Conservation (phyloP, 2,329 filamentous ascomycete species). For the Didymella sp. region DNA sequence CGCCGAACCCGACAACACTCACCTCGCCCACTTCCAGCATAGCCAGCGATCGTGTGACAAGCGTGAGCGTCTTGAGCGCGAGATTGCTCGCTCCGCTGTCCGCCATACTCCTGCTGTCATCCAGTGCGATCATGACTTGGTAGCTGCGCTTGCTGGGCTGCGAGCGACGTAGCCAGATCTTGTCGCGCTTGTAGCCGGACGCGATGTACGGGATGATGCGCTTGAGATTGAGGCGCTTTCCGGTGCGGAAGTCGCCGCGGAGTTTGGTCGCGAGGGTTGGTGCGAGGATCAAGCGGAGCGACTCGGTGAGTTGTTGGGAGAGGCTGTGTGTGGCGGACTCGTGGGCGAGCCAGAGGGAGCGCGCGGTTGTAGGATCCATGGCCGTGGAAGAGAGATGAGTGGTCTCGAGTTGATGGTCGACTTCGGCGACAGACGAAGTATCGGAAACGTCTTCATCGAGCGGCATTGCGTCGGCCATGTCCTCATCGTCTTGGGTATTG, state of each 20-base stretch:
- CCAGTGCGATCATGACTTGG: slow-evolving; percentile 96
- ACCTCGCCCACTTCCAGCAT: slow-evolving; percentile 96
- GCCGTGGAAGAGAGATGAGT: slow-evolving; percentile 66
- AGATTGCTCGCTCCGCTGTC: slow-evolving; percentile 78
- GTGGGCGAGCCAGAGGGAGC: slow-evolving; percentile 83
- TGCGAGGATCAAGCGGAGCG: slow-evolving; percentile 92
- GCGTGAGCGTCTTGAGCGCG: slow-evolving; percentile 91
- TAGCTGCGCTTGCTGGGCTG: slow-evolving; percentile 93
- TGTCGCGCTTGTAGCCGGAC: slow-evolving; percentile 97
- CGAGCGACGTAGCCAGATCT: slow-evolving; percentile 98
- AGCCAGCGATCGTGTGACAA: slow-evolving; percentile 83
- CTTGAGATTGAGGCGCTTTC: slow-evolving; percentile 98
- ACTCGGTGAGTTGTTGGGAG: slow-evolving; percentile 88
- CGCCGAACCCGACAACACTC: slow-evolving; percentile 89
- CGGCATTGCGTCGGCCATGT: slow-evolving; percentile 47
- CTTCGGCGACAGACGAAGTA: slow-evolving; percentile 50
- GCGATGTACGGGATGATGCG: slow-evolving; percentile 99
- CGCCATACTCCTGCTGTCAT: slow-evolving; percentile 94
- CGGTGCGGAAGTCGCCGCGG: slow-evolving; percentile 93
- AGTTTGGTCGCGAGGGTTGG: slow-evolving; percentile 96
- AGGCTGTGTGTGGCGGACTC: slow-evolving; percentile 84
- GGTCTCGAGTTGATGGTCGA: slow-evolving; percentile 69
- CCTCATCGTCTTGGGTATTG: slow-evolving; percentile 43
- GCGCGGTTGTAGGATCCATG: slow-evolving; percentile 64
- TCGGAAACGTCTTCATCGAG: slow-evolving; percentile 49